A percentile compares a stretch with the other conserved stretches of the same genome.
Evolutionary conservation across 768 basidiomycete genomes (phyloP).

Genomic region (Agrocybe pediades): DNA sequence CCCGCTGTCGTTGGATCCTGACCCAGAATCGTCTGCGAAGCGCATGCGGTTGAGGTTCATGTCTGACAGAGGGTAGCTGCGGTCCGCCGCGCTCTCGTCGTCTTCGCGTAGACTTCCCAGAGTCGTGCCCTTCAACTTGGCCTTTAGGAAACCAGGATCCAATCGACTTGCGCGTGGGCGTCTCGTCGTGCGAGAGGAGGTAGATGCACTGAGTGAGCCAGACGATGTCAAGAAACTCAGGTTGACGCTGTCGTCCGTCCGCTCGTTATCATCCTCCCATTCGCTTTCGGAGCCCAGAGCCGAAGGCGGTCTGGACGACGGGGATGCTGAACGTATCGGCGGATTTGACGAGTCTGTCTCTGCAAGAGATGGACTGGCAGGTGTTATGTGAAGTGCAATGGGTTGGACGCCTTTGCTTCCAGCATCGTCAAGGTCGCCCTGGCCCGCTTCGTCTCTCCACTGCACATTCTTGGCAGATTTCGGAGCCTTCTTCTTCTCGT

Average conservation of each 20-base stretch:
- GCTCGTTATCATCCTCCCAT: constrained; percentile 89
- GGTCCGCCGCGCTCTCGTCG: constrained; percentile 53
- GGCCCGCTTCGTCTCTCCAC: constrained; percentile 87
- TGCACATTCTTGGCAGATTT: constrained; percentile 77
- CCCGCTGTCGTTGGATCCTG: constrained; percentile 27
- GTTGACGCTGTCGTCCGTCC: constrained; percentile 75
- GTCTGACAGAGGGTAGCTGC: constrained; percentile 57
- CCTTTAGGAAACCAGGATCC: constrained; percentile 69
- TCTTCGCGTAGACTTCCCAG: constrained; percentile 69
- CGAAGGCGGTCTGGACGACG: constrained; percentile 46
- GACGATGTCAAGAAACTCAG: constrained; percentile 52
- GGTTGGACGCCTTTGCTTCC: constrained; percentile 33
- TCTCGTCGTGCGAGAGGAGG: constrained; percentile 34
- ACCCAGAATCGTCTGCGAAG: constrained; percentile 30
- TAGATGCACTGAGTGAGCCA: constrained; percentile 31
- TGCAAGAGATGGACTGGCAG: constrained; percentile 40
- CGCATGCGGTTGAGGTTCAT: constrained; percentile 61
- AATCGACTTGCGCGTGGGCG: constrained; percentile 68
- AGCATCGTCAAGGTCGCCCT: constrained; percentile 75
- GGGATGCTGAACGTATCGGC: constrained; percentile 26
- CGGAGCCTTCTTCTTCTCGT: constrained; percentile 58
- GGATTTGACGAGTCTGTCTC: constrained; percentile 23
- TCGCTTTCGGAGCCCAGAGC: constrained; percentile 74
- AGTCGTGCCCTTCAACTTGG: constrained; percentile 45
- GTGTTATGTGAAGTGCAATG: constrained; percentile 41